Evolutionary conservation across 768 basidiomycete genomes (phyloP), one percentile per base, ranked within the genome.

Genomic region (Cantharellus anzutake): DNA sequence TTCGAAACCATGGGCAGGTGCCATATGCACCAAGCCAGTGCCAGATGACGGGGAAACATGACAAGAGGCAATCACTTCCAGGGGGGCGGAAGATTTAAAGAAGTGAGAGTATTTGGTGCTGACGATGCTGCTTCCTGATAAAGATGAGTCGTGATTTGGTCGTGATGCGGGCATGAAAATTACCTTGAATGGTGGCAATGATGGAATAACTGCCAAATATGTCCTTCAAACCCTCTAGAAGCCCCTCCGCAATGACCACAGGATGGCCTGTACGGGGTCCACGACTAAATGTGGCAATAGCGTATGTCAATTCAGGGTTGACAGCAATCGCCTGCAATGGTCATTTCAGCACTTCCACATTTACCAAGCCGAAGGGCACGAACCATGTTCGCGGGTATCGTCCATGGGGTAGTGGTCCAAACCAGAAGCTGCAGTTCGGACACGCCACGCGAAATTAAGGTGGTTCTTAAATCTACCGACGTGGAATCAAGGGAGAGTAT

Each of bases 321-420:
- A 94, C 82, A 3, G 91, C 86, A 53, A 98, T 86, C n/a, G 83
- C 92, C 93, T 94, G 34, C 44, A 48, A 11, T 48, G 44, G 44
- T 11, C 11, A 48, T 48, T 48, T 48, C 11, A 42, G 42, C 61
- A 14, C 3, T n/a, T 35, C 20, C 20, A 29, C 20, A 29, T 29
- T 29, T 29, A 29, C 20, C 20, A 29, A 29, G 20, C 20, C 20
- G 20, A 51, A 20, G 41, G 16, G 34, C 4, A 62, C 77, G 48
- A 64, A 91, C 92, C 86, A 92, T 90, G 67, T 99, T 98, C 1
- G 90, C 88, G 3, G 87, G 90, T 53, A 98, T 72, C 3, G 90
- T 98, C 94, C 94, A 99, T 1, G 94, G 88, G 0, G 94, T 98
- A 2, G 94, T 98, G 2, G 94, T 98, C 94, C 94, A 99, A 3